Base-by-base conservation (phyloP, 2,329 filamentous ascomycete species). In the Alternaria novae-zelandiae region DNA sequence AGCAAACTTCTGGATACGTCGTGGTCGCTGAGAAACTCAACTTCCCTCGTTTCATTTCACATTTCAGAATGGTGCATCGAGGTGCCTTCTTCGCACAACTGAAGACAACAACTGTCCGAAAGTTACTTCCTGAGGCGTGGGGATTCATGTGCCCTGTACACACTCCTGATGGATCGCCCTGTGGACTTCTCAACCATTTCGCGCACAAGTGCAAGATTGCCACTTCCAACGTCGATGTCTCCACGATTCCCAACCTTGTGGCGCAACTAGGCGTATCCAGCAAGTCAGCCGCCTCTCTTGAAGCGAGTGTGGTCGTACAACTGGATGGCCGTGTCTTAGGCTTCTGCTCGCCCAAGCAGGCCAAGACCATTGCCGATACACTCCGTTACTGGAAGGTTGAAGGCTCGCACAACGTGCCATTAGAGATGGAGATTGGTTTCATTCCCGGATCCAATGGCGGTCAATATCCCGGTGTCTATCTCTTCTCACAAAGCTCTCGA, bases 51-150 rank as follows among this genome's bases (percentile, higher is more conserved):
- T 99, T 98, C 83, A 97, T 99, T 83, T 96, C 93, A 80, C 96
- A 99, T 81, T 99, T 99, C 87, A 91, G 96, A 70, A 97, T 97
- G 94, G 93, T 99, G 61, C 96, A 99, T 83, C 90, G 96, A 89
- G 96, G 96, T 85, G 96, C 93, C 78, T 99, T 99, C 87, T 99
- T 99, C 80, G 96, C 96, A 4, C 93, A 98, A 79, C 83, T 99
- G 68, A 98, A 97, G 83, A 99, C 96, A 0, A 99, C 96, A 0
- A 96, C 96, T 0, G 96, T 99, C 54, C 89, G 96, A 83, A 99
- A 98, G 81, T 84, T 99, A 71, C 83, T 98, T 20, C 96, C 96
- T 2, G 96, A 99, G 78, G 97, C 94, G 71, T 99, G 96, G 96
- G 96, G 96, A 8, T 99, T 97, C 83, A 85, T 59, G 70, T 99